Conservation (phyloP, 208 protist genomes). For the Vickermania spadyakhi region DNA sequence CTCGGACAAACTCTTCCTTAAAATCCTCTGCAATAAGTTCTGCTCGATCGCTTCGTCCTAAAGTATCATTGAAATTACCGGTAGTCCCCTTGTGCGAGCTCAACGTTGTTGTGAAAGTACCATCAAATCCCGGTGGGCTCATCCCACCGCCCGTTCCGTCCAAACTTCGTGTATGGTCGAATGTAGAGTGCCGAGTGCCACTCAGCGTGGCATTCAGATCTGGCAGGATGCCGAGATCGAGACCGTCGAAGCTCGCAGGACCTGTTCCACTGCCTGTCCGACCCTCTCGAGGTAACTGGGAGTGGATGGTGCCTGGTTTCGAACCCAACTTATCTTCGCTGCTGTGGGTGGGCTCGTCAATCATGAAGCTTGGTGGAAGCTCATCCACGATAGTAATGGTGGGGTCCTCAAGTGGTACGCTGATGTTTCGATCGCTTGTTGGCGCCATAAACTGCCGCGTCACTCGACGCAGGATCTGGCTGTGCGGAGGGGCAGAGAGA, state of each 20-base stretch:
- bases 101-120: neutral
- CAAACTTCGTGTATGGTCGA: neutral
- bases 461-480: no score
- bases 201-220: slow-evolving; percentile 18
- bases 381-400: neutral
- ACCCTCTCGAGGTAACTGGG: no score
- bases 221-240: slow-evolving; percentile 8
- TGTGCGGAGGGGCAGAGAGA: no score
- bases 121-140: neutral
- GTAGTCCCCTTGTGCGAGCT: slow-evolving; percentile 6
- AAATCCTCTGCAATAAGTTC: slow-evolving; percentile 19
- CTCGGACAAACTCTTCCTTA: neutral
- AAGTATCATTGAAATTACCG: slow-evolving; percentile 27
- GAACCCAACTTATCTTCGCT: no score
- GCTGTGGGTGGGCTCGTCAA: no score
- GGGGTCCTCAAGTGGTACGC: neutral
- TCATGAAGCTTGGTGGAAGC: neutral
- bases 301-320: no score
- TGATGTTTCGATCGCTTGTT: no score
- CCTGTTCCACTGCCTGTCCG: neutral
- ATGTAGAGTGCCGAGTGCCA: slow-evolving; percentile 4
- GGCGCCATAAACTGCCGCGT: slow-evolving; percentile 4
- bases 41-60: slow-evolving; percentile 29
- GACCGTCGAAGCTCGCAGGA: neutral
- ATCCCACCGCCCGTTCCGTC: neutral